Conservation (phyloP, 2,329 filamentous ascomycete species). For the Metarhizium robertsii region DNA sequence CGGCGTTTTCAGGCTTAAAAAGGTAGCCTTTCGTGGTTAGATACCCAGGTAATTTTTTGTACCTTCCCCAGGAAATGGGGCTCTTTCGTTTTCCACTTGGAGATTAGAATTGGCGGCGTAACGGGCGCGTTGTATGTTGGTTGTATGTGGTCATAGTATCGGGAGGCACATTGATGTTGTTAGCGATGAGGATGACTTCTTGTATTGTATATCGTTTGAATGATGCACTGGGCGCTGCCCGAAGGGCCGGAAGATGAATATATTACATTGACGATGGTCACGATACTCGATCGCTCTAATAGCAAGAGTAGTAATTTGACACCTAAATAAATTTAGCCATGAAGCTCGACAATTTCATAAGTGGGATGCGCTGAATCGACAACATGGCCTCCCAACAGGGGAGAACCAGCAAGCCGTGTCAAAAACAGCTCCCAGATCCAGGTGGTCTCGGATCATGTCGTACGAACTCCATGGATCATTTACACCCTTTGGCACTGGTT, state of each 20-base stretch:
- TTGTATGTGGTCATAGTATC: constrained; percentile 7
- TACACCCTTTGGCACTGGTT: not conserved
- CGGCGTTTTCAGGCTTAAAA: constrained; percentile 16
- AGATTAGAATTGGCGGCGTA: constrained; percentile 8
- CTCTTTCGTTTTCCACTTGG: constrained; percentile 4
- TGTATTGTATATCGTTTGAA: constrained; percentile 10
- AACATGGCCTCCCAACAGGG: not conserved
- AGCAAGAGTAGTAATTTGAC: constrained; percentile 1
- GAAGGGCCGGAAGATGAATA: not conserved
- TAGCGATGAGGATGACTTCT: constrained; percentile 4
- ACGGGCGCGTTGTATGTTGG: constrained; percentile 6
- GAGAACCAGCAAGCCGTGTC: not conserved
- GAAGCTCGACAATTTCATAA: constrained; percentile 1
- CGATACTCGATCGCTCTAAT: not conserved
- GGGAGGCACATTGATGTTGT: constrained; percentile 6
- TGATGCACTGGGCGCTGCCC: constrained; percentile 3
- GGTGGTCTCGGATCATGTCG: not conserved
- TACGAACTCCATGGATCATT: not conserved
- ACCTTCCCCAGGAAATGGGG: constrained; percentile 12
- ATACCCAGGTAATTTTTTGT: constrained; percentile 19
- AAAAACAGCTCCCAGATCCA: not conserved
- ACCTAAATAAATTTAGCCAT: constrained; percentile 11
- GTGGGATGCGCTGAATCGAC: not conserved
- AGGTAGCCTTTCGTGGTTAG: constrained; percentile 12
- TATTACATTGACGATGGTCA: constrained; percentile 4